Evolutionary conservation across 2,329 filamentous ascomycete genomes (phyloP), one percentile per base, ranked within the genome.

Genomic region (Cytospora schulzeri): DNA sequence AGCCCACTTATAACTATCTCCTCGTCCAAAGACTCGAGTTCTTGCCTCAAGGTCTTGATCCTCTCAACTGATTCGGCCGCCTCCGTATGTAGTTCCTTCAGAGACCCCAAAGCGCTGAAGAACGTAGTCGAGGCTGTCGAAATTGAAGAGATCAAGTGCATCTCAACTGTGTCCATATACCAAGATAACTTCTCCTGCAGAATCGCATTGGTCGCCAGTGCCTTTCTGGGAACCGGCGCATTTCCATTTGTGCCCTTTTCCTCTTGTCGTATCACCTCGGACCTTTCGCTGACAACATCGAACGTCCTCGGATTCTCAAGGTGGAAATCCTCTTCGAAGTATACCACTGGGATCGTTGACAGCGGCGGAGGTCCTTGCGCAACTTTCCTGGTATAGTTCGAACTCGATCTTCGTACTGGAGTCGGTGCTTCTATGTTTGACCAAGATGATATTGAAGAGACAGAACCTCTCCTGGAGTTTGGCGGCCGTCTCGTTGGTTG

Each of bases 91-190:
- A 99, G 81, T 73, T 97, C 92, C 69, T 92, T 90, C 38, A 99
- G 80, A 0, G 93, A 96, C 0, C 95, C 94, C 0, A 99, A 81
- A 0, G 95, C 95, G 0, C 93, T 93, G 72, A 99, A 99, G 76
- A 99, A 99, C 0, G 94, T 97, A 0, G 92, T 93, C 0, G 95
- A 98, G 1, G 95, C 95, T 0, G 91, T 93, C 2, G 94, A 98
- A 68, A 99, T 99, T 0, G 93, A 97, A 35, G 92, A 92, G 70
- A 99, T 97, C 9, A 99, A 81, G 74, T 99, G 95, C 62, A 99
- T 92, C 75, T 99, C 95, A 26, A 99, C 93, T 0, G 95, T 99
- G 75, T 99, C 95, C 93, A 99, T 97, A 76, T 99, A 99, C 95
- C 95, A 99, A 0, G 95, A 98, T 15, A 99, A 81, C 77, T 99